Evolutionary conservation across 2,329 filamentous ascomycete genomes (phyloP).

Genomic region (Colletotrichum chlorophyti): DNA sequence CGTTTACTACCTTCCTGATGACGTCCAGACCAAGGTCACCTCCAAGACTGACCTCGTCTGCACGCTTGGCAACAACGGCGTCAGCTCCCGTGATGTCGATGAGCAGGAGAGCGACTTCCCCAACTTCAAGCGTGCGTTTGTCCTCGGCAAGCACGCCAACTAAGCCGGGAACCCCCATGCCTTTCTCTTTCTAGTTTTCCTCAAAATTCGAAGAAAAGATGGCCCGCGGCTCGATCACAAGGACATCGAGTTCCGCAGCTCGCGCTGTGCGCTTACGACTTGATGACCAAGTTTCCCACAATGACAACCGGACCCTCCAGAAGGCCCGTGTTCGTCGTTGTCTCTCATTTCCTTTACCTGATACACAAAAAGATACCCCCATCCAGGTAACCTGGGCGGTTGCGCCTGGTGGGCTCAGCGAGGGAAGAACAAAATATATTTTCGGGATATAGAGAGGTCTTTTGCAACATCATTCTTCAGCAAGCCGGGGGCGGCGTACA

Average conservation of each 20-base stretch:
- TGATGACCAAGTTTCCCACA: slow-evolving; percentile 12
- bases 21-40: slow-evolving; percentile 62
- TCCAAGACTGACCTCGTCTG: slow-evolving; percentile 55
- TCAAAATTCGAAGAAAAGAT: not conserved
- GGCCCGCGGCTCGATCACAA: not conserved
- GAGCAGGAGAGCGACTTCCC: slow-evolving; percentile 22
- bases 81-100: slow-evolving; percentile 27
- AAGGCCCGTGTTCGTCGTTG: slow-evolving; percentile 8
- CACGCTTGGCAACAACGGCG: slow-evolving; percentile 51
- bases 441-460: slow-evolving; percentile 8
- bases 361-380: slow-evolving; percentile 18
- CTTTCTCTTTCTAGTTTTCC: not conserved
- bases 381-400: slow-evolving; percentile 2
- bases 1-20: slow-evolving; percentile 60
- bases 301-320: not conserved
- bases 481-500: not conserved
- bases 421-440: too few relatives aligned
- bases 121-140: slow-evolving; percentile 39
- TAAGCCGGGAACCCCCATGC: not conserved
- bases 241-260: not conserved
- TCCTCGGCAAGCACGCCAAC: slow-evolving; percentile 38
- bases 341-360: not conserved
- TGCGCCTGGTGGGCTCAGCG: too few relatives aligned
- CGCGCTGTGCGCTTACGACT: slow-evolving; percentile 28
- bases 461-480: not conserved